Base-by-base conservation (phyloP, 2,329 filamentous ascomycete species). In the Botryotinia convoluta region DNA sequence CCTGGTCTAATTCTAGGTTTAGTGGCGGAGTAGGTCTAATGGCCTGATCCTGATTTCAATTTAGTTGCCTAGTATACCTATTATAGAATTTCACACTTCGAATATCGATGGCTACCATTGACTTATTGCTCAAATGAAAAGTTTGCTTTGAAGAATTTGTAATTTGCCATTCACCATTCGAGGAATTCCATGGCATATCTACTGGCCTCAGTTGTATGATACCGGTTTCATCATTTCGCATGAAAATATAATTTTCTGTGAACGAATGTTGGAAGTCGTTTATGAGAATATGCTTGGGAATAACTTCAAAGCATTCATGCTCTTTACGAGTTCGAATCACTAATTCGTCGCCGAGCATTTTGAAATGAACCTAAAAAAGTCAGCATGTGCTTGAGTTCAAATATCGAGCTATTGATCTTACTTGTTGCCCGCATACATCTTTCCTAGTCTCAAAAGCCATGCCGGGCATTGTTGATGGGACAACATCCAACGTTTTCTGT, bases 371-470 rank as follows among this genome's bases (percentile, higher is more conserved):
- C 74, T 78, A 69, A 57, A 44, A 54, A 9, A 54, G 8, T 67
- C 3, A 69, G 67, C 3, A 37, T 37, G 1, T 48, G 3, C 26
- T n/a, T 22, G 3, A 20, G 22, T 12, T 20, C 12, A 39, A 12
- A 79, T 63, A 0, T 42, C n/a, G 35, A 20, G 8, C 26, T 12
- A 51, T 65, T 37, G 8, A 35, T 7, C 29, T 68, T 74, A 81
- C 79, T 74, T 79, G 75, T 69, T 80, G 75, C 8, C 77, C 80
- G 44, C 73, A 72, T 64, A 81, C 75, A 7, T 72, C 45, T 42
- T 76, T 76, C 20, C 76, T 76, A 5, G 81, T 80, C 74, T 80
- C 76, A 75, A 82, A 83, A n/a, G 75, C 71, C 82, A 84, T 83
- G 7, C 80, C 82, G 12, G 26, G 39, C 75, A 81, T 78, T 45